phyloP scores from a whole-genome alignment of 1,284 basidiomycete genomes.

The Boletellus deceptivus region DNA sequence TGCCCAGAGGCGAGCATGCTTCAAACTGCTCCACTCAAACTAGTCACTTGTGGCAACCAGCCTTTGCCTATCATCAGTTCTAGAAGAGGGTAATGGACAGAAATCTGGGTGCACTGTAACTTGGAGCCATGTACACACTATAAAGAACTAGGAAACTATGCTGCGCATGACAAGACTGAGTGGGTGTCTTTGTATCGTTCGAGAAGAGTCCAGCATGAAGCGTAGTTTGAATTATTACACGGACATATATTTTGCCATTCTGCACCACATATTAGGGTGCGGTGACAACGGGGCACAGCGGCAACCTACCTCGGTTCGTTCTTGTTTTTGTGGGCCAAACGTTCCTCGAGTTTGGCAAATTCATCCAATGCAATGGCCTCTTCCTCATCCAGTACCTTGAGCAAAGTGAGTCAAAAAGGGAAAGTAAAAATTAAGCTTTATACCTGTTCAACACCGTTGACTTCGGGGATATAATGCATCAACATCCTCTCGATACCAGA shows the following conservation, averaged over 20 bases:
- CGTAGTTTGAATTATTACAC: constrained; percentile 28
- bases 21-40: no score
- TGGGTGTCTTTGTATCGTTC: no score
- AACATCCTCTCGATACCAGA: constrained; percentile 97
- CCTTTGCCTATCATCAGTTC: constrained; percentile 7
- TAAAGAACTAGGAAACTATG: no score
- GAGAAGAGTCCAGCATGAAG: background rate
- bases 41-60: no score
- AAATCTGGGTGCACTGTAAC: no score
- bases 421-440: constrained; percentile 19
- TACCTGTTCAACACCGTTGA: constrained; percentile 95
- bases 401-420: constrained; percentile 8
- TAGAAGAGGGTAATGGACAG: no score
- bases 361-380: constrained; percentile 87
- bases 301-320: constrained; percentile 30
- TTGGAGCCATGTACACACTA: no score
- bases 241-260: constrained; percentile 78
- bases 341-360: constrained; percentile 88
- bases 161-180: background rate
- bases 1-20: no score
- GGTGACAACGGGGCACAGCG: constrained; percentile 18
- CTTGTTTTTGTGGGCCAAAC: constrained; percentile 50
- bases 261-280: constrained; percentile 29
- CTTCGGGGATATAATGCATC: constrained; percentile 98
- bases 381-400: constrained; percentile 85